Conservation (phyloP, 164 flowering plant genomes). For the Piper longum region DNA sequence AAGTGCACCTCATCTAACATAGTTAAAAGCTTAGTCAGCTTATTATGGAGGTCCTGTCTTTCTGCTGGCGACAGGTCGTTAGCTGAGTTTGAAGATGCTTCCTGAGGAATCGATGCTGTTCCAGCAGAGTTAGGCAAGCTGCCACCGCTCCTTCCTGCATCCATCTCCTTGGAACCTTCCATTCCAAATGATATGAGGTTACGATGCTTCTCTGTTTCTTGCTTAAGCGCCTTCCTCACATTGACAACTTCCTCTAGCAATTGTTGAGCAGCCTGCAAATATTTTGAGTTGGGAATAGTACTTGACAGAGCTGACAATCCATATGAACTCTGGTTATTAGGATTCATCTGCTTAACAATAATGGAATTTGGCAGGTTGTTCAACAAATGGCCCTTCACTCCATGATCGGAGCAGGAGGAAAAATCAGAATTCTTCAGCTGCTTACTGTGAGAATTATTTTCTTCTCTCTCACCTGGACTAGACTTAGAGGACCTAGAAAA, state of each 20-base stretch:
- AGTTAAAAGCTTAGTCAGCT: constrained; percentile 54
- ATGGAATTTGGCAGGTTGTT: constrained; percentile 13
- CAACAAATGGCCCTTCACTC: constrained; percentile 18
- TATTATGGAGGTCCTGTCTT: constrained; percentile 58
- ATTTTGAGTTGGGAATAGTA: constrained; percentile 39
- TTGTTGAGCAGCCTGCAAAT: constrained; percentile 60
- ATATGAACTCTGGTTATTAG: constrained; percentile 13
- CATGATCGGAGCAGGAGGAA: constrained; percentile 9
- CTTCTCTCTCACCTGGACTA: constrained; percentile 27
- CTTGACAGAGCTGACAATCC: constrained; percentile 20
- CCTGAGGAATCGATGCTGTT: constrained; percentile 23
- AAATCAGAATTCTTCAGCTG: constrained; percentile 5
- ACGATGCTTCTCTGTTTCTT: constrained; percentile 23
- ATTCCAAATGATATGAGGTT: constrained; percentile 10
- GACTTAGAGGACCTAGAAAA: constrained; percentile 28
- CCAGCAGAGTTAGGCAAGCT: constrained; percentile 13
- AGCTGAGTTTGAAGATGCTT: constrained; percentile 19
- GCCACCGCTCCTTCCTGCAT: constrained; percentile 15
- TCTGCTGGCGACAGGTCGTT: constrained; percentile 48
- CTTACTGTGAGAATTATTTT: constrained; percentile 8
- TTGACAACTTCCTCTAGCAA: constrained; percentile 79
- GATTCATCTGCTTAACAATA: constrained; percentile 16
- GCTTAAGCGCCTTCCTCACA: constrained; percentile 45
- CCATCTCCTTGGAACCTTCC: constrained; percentile 24
- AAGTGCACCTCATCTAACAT: constrained; percentile 73